These are phyloP conservation scores for Clohesyomyces aquaticus DNA, from an alignment of 495 filamentous ascomycete genomes.

Conservation along the genomic window DNA sequence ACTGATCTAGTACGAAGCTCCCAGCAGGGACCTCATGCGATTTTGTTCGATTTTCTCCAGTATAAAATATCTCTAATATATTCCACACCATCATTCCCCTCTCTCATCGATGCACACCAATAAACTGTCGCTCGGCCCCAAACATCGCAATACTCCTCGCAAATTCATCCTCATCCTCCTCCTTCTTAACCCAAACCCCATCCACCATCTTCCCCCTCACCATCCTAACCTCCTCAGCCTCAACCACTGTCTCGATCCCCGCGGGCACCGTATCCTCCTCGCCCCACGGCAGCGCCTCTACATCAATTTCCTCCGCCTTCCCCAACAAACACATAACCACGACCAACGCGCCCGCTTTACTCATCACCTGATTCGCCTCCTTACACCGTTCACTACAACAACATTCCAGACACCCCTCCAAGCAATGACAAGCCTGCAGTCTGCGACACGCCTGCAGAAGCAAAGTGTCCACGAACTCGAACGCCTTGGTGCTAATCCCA, in stretches of 20 bases:
- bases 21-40: not conserved
- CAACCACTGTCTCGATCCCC: conserved; percentile 83
- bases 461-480: conserved; percentile 84
- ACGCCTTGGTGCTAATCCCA: conserved; percentile 88
- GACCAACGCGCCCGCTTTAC: conserved; percentile 83
- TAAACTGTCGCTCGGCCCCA: conserved; percentile 25
- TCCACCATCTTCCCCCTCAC: conserved; percentile 52
- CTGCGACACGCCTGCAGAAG: conserved; percentile 77
- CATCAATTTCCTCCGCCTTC: conserved; percentile 64
- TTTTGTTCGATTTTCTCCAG: not conserved
- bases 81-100: not conserved
- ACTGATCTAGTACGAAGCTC: too few relatives aligned
- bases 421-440: conserved; percentile 71
- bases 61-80: not conserved
- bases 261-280: conserved; percentile 66
- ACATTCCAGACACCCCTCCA: conserved; percentile 84
- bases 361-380: conserved; percentile 89
- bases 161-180: conserved; percentile 32
- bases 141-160: conserved; percentile 31
- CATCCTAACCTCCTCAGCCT: conserved; percentile 66
- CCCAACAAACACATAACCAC: conserved; percentile 76
- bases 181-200: conserved; percentile 51
- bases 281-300: conserved; percentile 80
- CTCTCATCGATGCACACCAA: conserved; percentile 31
- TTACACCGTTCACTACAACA: conserved; percentile 84